Conservation (phyloP, 805 yeast genomes). For the Gaillardinia entomophila region DNA sequence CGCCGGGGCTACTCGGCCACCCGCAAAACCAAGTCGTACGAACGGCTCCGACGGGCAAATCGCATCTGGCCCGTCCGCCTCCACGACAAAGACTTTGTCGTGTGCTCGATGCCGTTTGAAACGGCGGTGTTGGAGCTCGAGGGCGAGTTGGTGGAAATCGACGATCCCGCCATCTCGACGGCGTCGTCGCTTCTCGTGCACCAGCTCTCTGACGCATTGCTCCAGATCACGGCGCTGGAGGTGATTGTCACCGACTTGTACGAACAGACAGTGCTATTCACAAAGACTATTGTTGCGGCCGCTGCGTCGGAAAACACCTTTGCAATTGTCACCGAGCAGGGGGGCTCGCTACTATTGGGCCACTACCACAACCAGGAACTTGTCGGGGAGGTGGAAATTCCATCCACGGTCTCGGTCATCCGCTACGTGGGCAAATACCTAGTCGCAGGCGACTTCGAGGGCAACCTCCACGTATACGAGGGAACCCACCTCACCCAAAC, state of each 20-base stretch:
- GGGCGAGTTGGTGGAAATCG: constrained; percentile 21
- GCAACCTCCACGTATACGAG: neutral
- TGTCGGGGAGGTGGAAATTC: neutral
- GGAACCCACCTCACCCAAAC: neutral
- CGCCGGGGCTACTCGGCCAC: constrained; percentile 25
- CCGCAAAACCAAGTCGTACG: constrained; percentile 20
- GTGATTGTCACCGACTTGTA: neutral
- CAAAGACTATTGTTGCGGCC: neutral
- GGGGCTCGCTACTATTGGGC: too few relatives aligned
- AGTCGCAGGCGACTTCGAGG: constrained; percentile 2
- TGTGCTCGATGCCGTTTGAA: constrained; percentile 34
- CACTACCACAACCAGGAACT: neutral
- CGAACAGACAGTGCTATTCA: neutral
- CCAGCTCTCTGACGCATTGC: constrained; percentile 7
- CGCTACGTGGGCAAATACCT: neutral
- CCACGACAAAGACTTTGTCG: constrained; percentile 16
- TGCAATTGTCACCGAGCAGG: neutral
- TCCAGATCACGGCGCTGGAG: neutral
- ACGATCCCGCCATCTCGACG: too few relatives aligned
- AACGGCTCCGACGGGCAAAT: constrained; percentile 24
- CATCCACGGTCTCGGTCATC: constrained; percentile 1
- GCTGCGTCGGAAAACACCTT: neutral
- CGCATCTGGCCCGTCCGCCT: constrained; percentile 10
- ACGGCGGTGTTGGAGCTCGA: constrained; percentile 29
- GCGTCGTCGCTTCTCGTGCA: constrained; percentile 9